Evolutionary conservation across 148 eudicot species (phyloP).

Genomic region (Vaccinium vitisidaea): DNA sequence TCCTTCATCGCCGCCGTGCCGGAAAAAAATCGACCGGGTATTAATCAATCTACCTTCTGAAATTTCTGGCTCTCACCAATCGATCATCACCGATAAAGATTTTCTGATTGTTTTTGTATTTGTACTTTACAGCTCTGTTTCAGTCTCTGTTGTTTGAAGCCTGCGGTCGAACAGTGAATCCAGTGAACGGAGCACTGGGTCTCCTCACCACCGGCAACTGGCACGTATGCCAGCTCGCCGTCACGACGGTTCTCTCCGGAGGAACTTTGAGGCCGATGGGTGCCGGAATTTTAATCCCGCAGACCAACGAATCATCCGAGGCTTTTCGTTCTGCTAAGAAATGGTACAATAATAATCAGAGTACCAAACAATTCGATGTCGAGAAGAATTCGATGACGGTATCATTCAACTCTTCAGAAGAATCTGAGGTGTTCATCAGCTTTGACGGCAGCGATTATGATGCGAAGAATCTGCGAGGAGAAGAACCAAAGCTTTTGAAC

Average conservation of each 20-base stretch:
- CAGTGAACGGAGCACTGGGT: constrained; percentile 51
- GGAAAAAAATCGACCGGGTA: background rate
- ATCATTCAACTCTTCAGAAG: background rate
- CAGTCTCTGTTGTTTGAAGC: constrained; percentile 52
- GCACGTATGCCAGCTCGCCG: constrained; percentile 46
- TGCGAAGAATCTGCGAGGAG: background rate
- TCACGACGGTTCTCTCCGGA: constrained; percentile 44
- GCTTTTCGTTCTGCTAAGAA: background rate
- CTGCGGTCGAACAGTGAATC: constrained; percentile 52
- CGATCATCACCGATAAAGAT: background rate
- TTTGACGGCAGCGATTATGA: background rate
- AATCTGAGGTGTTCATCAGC: background rate
- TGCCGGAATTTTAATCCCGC: constrained; percentile 10
- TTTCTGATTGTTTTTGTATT: background rate
- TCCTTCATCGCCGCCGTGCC: constrained; percentile 73
- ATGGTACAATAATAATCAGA: background rate
- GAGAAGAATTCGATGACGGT: background rate
- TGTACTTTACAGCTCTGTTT: constrained; percentile 35
- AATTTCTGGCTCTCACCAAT: background rate
- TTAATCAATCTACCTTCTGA: background rate
- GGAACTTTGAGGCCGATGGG: constrained; percentile 27
- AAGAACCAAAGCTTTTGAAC: background rate
- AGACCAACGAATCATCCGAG: background rate
- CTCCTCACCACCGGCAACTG: constrained; percentile 53
- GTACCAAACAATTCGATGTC: background rate